Evolutionary conservation across 2,329 filamentous ascomycete genomes (phyloP).

Genomic region (Arthrobotrys sphaeroides): DNA sequence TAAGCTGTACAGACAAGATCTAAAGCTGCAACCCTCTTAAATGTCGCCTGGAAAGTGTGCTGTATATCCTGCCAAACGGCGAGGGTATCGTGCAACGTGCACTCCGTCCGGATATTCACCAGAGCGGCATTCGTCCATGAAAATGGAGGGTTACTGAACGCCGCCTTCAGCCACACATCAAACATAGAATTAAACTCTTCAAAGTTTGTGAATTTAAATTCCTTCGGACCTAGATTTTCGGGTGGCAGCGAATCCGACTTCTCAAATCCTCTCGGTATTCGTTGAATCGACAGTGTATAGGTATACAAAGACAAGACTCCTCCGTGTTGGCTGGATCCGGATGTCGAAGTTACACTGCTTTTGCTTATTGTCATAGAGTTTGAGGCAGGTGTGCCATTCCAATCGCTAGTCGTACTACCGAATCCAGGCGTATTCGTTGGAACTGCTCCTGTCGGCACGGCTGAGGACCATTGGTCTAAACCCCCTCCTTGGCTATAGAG

Average conservation of each 20-base stretch:
- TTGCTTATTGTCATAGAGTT: background rate
- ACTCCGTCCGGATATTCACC: background rate
- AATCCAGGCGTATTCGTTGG: background rate
- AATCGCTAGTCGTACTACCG: background rate
- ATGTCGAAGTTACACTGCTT: background rate
- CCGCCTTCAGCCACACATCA: background rate
- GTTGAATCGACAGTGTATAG: background rate
- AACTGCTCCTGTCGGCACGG: background rate
- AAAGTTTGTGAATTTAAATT: background rate
- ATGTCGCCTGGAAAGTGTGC: background rate
- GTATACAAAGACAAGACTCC: background rate
- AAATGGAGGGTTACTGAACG: background rate
- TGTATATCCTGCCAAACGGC: constrained; percentile 1
- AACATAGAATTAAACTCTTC: background rate
- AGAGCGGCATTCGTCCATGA: background rate
- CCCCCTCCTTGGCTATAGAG: background rate
- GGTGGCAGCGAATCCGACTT: background rate
- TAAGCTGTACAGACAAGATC: too few relatives aligned
- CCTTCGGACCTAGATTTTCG: background rate
- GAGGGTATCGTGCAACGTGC: background rate
- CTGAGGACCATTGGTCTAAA: background rate
- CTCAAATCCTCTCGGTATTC: background rate
- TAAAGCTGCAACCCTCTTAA: background rate
- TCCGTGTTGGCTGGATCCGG: too few relatives aligned
- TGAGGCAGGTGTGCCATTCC: background rate